A percentile compares a stretch with the other conserved stretches of the same genome.
Evolutionary conservation across 495 filamentous ascomycete genomes (phyloP).

Genomic region (Aspergillus incahuasiensis): DNA sequence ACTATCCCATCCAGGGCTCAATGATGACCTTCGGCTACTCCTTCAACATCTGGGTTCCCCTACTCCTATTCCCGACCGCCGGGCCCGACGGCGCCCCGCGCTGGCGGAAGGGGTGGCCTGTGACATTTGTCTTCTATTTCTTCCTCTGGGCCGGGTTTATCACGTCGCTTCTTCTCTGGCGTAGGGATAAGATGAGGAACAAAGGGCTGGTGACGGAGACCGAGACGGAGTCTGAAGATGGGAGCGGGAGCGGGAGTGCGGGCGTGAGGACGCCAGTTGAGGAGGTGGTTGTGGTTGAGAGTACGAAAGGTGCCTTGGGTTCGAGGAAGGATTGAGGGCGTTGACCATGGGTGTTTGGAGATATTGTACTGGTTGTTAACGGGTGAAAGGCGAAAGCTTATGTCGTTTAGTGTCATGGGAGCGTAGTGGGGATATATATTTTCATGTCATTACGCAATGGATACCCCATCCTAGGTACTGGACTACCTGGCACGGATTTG

Average conservation of each 20-base stretch:
- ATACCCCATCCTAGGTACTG: too few species aligned
- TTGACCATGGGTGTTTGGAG: too few species aligned
- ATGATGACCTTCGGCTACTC: constrained; percentile 51
- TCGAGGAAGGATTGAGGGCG: too few species aligned
- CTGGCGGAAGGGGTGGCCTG: constrained; percentile 44
- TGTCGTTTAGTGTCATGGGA: too few species aligned
- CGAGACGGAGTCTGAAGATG: neutral
- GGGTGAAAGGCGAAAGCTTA: too few species aligned
- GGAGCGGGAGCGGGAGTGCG: too few species aligned
- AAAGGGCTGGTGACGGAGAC: neutral
- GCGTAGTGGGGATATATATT: too few species aligned
- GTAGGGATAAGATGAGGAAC: neutral
- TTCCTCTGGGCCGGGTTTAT: constrained; percentile 42
- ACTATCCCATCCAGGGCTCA: constrained; percentile 25
- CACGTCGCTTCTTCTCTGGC: constrained; percentile 27
- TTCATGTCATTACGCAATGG: too few species aligned
- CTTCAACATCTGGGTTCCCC: constrained; percentile 45
- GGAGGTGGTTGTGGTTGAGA: neutral
- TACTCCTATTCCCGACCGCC: constrained; percentile 40
- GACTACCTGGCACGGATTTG: too few species aligned
- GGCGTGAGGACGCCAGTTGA: neutral
- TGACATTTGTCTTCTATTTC: constrained; percentile 36
- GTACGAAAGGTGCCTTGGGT: neutral
- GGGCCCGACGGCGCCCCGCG: constrained; percentile 40
- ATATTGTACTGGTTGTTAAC: too few species aligned